These are phyloP conservation scores for Coemansia sp. DNA, from an alignment of 192 early-diverging fungal species.

Conservation along the genomic window DNA sequence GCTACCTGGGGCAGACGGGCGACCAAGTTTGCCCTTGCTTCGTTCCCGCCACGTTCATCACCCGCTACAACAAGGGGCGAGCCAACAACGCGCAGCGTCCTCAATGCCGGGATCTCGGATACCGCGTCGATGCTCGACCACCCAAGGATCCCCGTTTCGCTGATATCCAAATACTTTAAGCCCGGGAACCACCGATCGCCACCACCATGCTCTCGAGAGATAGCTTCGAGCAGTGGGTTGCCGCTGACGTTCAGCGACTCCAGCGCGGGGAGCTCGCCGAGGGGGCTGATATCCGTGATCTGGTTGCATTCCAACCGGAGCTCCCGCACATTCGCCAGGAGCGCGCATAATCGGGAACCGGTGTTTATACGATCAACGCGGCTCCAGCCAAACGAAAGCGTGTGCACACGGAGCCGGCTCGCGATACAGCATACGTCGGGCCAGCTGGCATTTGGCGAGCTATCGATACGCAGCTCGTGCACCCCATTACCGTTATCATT, in stretches of 20 bases:
- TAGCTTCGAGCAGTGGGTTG: no score
- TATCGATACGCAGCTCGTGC: neutral
- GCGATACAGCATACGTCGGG: neutral
- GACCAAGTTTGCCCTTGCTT: slow-evolving; percentile 6
- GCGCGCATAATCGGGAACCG: no score
- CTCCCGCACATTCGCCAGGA: slow-evolving; percentile 10
- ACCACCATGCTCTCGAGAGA: no score
- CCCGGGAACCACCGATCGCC: no score
- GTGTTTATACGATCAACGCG: neutral
- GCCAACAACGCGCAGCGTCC: neutral
- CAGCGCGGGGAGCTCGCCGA: slow-evolving; percentile 7
- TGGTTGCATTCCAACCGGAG: slow-evolving; percentile 34
- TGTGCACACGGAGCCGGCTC: neutral
- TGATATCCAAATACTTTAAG: slow-evolving; percentile 35
- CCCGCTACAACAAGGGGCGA: slow-evolving; percentile 24
- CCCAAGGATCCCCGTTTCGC: slow-evolving; percentile 5
- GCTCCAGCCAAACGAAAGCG: slow-evolving; percentile 8
- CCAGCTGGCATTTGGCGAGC: neutral
- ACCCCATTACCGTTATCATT: no score
- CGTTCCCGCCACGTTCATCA: neutral
- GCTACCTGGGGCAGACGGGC: slow-evolving; percentile 10
- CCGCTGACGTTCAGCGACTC: slow-evolving; percentile 19
- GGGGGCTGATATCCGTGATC: slow-evolving; percentile 9
- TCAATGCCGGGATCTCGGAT: neutral
- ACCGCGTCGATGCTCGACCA: slow-evolving; percentile 9